These are phyloP conservation scores for Lotmaria passim DNA, from an alignment of 208 protist species.

Conservation along the genomic window DNA sequence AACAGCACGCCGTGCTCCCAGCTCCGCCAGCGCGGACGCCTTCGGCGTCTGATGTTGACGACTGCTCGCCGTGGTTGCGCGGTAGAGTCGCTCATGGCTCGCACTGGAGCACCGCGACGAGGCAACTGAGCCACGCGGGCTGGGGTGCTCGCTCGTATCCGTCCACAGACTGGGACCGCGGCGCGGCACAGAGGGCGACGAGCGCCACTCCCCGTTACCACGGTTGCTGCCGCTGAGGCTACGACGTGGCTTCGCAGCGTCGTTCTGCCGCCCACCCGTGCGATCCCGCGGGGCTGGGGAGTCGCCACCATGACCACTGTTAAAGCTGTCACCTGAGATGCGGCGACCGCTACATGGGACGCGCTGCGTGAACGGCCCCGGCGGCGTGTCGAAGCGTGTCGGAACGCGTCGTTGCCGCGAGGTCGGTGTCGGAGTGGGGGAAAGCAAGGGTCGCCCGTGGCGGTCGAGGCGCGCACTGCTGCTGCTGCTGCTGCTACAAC, in stretches of 20 bases:
- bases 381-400: slow-evolving; percentile 53
- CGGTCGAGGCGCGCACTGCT: not conserved
- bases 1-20: slow-evolving; percentile 43
- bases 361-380: not conserved
- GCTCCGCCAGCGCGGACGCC: slow-evolving; percentile 2
- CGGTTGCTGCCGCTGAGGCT: not conserved
- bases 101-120: slow-evolving; percentile 31
- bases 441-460: slow-evolving; percentile 26
- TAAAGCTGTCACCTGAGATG: not conserved
- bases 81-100: slow-evolving; percentile 69
- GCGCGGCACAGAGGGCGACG: slow-evolving; percentile 16
- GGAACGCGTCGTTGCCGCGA: slow-evolving; percentile 4
- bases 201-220: slow-evolving; percentile 3
- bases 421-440: slow-evolving; percentile 28
- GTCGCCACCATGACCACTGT: slow-evolving; percentile 38
- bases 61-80: slow-evolving; percentile 71
- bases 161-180: slow-evolving; percentile 25
- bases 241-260: slow-evolving; percentile 7
- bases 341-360: not conserved
- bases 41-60: slow-evolving; percentile 38
- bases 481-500: too few species aligned
- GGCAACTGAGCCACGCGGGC: slow-evolving; percentile 38
- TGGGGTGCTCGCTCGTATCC: slow-evolving; percentile 17
- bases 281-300: slow-evolving; percentile 58
- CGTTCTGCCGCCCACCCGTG: slow-evolving; percentile 47